Conservation (phyloP, 1,284 basidiomycete species). For the Stygiomarasmius scandens region DNA sequence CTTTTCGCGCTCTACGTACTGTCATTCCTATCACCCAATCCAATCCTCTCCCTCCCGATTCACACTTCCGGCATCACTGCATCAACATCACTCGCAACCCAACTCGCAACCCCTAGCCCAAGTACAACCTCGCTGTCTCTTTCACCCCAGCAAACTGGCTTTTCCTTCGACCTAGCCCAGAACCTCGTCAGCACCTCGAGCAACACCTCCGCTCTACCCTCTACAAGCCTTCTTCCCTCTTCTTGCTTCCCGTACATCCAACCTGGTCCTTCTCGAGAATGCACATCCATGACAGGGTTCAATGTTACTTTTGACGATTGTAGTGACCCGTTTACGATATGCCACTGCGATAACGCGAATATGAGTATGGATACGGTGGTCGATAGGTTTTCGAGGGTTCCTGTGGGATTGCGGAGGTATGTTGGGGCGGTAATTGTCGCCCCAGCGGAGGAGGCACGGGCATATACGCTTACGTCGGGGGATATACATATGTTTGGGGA, state of each 20-base stretch:
- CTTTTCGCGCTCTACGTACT: too few relatives aligned
- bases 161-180: neutral
- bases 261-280: too few relatives aligned
- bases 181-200: neutral
- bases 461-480: constrained; percentile 8
- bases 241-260: too few relatives aligned
- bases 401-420: constrained; percentile 17
- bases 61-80: too few relatives aligned
- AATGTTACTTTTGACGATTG: constrained; percentile 14
- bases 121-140: neutral
- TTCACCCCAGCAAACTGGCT: neutral
- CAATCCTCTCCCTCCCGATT: too few relatives aligned
- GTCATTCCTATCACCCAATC: too few relatives aligned
- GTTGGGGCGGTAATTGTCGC: constrained; percentile 12
- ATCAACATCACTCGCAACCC: neutral
- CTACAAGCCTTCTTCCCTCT: too few relatives aligned
- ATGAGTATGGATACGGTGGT: constrained; percentile 15
- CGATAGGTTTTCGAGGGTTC: constrained; percentile 18
- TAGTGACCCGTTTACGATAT: constrained; percentile 11
- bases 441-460: neutral
- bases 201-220: too few relatives aligned
- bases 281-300: neutral
- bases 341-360: constrained; percentile 10
- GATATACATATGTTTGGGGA: constrained; percentile 13
- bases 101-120: neutral